Percentiles rank a stretch among this genome's conserved stretches.
Evolutionary conservation across 805 yeast genomes (phyloP).

Genomic region (Pichia cephalocereana): DNA sequence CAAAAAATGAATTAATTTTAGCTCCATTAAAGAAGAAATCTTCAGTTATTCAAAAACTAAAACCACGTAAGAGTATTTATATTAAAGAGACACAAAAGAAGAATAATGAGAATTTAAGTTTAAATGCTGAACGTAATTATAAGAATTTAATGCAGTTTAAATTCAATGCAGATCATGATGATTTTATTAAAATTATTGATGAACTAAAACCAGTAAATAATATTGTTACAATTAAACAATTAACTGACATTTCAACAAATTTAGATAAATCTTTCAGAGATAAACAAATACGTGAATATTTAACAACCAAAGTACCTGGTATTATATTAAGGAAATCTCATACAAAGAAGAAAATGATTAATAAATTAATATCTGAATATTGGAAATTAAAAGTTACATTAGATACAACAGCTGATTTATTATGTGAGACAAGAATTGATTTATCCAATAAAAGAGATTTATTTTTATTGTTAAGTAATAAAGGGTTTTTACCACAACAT

Average conservation of each 20-base stretch:
- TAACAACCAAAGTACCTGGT: slow-evolving; percentile 6
- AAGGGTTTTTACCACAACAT: slow-evolving; percentile 24
- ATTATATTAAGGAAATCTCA: slow-evolving; percentile 3
- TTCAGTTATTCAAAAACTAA: slow-evolving; percentile 14
- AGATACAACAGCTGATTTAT: slow-evolving; percentile 5
- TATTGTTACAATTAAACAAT: slow-evolving; percentile 15
- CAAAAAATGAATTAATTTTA: slow-evolving; percentile 16
- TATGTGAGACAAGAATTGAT: slow-evolving; percentile 15
- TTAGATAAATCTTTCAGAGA: slow-evolving; percentile 12
- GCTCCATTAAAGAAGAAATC: slow-evolving; percentile 18
- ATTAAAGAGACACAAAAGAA: neutral
- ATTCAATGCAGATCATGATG: slow-evolving; percentile 16
- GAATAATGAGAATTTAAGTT: neutral
- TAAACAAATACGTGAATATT: slow-evolving; percentile 18
- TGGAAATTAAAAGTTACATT: slow-evolving; percentile 20
- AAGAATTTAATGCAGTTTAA: slow-evolving; percentile 24
- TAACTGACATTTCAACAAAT: slow-evolving; percentile 13
- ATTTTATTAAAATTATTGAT: slow-evolving; percentile 20
- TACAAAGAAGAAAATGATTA: slow-evolving; percentile 16
- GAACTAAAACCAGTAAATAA: slow-evolving; percentile 18
- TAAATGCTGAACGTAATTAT: slow-evolving; percentile 19
- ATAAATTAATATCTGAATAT: slow-evolving; percentile 14
- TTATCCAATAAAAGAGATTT: slow-evolving; percentile 23
- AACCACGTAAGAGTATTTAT: slow-evolving; percentile 4
- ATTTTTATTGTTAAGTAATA: slow-evolving; percentile 24